Percentiles rank a stretch among this genome's conserved stretches.
phyloP scores from a whole-genome alignment of 108 stramenopile species.

The Nitzschia putrida region DNA sequence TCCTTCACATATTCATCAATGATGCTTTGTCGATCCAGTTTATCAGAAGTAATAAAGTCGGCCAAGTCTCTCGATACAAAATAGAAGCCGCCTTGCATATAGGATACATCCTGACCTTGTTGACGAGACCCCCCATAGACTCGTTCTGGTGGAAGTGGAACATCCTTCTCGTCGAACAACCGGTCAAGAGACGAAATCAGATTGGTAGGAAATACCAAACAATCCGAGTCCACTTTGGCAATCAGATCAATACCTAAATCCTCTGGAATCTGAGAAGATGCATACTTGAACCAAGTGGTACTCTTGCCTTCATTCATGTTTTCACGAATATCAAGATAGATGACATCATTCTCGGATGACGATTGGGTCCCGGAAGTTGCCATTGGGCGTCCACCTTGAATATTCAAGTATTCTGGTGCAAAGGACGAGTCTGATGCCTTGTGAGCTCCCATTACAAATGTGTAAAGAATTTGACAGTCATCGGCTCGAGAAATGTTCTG shows the following conservation, averaged over 20 bases:
- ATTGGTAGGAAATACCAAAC: constrained; percentile 6
- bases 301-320: constrained; percentile 29
- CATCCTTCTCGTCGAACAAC: background rate
- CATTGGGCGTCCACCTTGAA: constrained; percentile 14
- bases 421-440: constrained; percentile 11
- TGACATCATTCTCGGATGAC: background rate
- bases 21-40: constrained; percentile 2
- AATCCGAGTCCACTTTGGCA: constrained; percentile 26
- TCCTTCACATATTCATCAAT: background rate
- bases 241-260: constrained; percentile 24
- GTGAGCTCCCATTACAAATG: constrained; percentile 32
- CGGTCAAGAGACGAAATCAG: constrained; percentile 10
- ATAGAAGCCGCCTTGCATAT: constrained; percentile 31
- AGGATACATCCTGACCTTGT: constrained; percentile 7
- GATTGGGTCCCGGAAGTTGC: background rate
- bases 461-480: constrained; percentile 36
- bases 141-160: constrained; percentile 8
- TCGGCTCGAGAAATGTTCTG: background rate
- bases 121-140: constrained; percentile 19
- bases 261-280: constrained; percentile 7
- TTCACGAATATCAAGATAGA: constrained; percentile 30
- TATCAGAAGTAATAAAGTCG: constrained; percentile 15
- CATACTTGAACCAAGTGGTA: constrained; percentile 29
- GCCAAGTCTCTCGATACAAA: constrained; percentile 29
- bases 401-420: constrained; percentile 18